Evolutionary conservation across 257 asterid species (phyloP), one percentile per base, ranked within the genome.

Genomic region (Linaria vulgaris): DNA sequence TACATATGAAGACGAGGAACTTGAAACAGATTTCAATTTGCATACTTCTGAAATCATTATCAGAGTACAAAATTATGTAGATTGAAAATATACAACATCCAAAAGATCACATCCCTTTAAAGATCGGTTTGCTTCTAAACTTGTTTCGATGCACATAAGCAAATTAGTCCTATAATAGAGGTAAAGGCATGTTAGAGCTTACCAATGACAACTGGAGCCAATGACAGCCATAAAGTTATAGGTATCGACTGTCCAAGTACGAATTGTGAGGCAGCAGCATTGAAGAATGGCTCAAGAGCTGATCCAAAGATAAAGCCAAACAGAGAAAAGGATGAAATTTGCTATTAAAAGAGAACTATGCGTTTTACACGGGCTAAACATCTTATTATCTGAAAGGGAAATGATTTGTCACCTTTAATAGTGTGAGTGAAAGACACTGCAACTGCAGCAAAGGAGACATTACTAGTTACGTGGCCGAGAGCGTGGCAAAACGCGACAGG

Each of bases 261-360:
- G 82, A 94, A 94, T 66, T 94, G 99, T 63, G 99, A 94, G 3
- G 97, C 99, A 59, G 95, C 91, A 53, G 97, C 97, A 69, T 94
- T 94, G 90, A 94, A 94, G 89, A 94, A 94, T 34, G 99, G 99
- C 86, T 94, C 99, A 6, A 94, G 95, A 10, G 99, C 99, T 94
- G 85, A 78, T 72, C 25, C 73, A 59, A 46, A 74, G 38, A 31
- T 10, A 27, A 47, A 48, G 45, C 23, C 68, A 13, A 37, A 14
- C 22, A n/a, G 17, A 34, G n/a, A n/a, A n/a, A n/a, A n/a, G n/a
- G n/a, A n/a, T n/a, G n/a, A n/a, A n/a, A n/a, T n/a, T n/a, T n/a
- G n/a, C n/a, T n/a, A n/a, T n/a, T n/a, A n/a, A n/a, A n/a, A n/a
- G n/a, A n/a, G n/a, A n/a, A n/a, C n/a, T n/a, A n/a, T n/a, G n/a